phyloP scores from a whole-genome alignment of 306 rosid species.

The Sesbania bispinosa region DNA sequence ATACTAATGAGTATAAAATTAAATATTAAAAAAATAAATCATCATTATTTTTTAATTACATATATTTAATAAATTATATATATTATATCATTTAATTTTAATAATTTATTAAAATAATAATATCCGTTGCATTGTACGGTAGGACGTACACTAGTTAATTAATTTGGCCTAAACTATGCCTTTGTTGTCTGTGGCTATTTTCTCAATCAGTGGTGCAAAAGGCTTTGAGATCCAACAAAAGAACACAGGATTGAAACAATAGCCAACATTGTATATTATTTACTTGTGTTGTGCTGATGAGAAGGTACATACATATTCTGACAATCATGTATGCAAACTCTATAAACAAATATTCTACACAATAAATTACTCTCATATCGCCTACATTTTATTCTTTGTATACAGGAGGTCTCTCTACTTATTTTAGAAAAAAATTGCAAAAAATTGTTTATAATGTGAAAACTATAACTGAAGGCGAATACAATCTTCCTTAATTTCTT shows the following conservation, averaged over 20 bases:
- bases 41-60: too few species aligned
- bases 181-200: constrained; percentile 10
- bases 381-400: neutral
- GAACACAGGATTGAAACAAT: constrained; percentile 6
- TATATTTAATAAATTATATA: too few species aligned
- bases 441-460: neutral
- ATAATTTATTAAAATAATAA: too few species aligned
- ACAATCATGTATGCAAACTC: constrained; percentile 7
- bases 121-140: too few species aligned
- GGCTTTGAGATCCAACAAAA: neutral
- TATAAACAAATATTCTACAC: neutral
- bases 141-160: too few species aligned
- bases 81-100: too few species aligned
- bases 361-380: neutral
- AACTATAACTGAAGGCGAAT: neutral
- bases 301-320: neutral
- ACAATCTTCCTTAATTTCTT: too few species aligned
- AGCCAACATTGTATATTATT: constrained; percentile 27
- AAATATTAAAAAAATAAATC: too few species aligned
- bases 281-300: neutral
- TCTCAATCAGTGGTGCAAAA: neutral
- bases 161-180: neutral
- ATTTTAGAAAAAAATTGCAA: neutral
- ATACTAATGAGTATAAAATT: too few species aligned
- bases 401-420: neutral